Conservation (phyloP, 257 asterid species). For the Eucommia ulmoides region DNA sequence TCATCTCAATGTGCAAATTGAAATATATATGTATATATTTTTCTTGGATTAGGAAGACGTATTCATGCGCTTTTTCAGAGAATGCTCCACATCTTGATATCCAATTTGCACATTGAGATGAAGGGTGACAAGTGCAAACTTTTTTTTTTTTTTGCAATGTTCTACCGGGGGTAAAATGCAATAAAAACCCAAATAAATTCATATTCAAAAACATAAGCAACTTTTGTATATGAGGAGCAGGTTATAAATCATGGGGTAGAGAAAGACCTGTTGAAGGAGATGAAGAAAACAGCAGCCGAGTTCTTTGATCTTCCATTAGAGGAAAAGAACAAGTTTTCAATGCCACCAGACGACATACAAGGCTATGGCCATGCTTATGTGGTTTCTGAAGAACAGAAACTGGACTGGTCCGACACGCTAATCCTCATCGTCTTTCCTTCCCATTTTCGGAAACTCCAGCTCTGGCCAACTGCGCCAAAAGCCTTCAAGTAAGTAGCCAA, state of each 20-base stretch:
- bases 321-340: slow-evolving; percentile 85
- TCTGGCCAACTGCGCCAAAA: slow-evolving; percentile 81
- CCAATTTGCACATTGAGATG: too few species aligned
- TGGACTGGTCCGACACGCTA: slow-evolving; percentile 98
- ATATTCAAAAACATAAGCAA: too few species aligned
- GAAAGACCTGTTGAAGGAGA: slow-evolving; percentile 38
- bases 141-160: too few species aligned
- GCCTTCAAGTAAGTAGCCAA: slow-evolving; percentile 76
- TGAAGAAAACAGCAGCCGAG: slow-evolving; percentile 60
- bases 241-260: slow-evolving; percentile 84
- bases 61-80: too few species aligned
- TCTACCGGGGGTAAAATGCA: too few species aligned
- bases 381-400: slow-evolving; percentile 82
- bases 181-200: not conserved
- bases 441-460: slow-evolving; percentile 40
- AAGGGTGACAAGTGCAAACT: too few species aligned
- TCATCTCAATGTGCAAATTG: too few species aligned
- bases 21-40: too few species aligned
- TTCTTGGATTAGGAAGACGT: too few species aligned
- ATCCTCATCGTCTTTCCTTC: slow-evolving; percentile 82
- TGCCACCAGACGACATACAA: slow-evolving; percentile 85
- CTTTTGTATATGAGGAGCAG: slow-evolving; percentile 27
- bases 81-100: too few species aligned
- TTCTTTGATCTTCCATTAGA: slow-evolving; percentile 82
- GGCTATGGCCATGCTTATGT: slow-evolving; percentile 97